These are phyloP conservation scores for Pulveroboletus ravenelii DNA, from an alignment of 768 basidiomycete species.

Conservation along the genomic window DNA sequence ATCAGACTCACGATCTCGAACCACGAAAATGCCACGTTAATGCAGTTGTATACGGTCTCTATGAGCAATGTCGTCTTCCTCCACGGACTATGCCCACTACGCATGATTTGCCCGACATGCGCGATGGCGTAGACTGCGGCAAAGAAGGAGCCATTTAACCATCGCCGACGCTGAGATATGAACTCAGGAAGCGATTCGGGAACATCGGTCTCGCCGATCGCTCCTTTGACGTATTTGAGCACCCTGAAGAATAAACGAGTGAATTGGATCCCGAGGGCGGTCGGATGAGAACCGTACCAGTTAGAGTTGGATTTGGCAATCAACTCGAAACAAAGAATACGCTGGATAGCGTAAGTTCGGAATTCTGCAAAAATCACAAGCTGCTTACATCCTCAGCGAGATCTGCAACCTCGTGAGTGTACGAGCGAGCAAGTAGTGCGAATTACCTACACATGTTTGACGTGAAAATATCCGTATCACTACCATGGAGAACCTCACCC, in stretches of 20 bases:
- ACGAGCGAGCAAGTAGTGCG: not conserved
- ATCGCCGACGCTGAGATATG: conserved; percentile 85
- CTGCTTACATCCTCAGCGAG: conserved; percentile 79
- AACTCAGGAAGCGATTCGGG: conserved; percentile 92
- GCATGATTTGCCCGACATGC: conserved; percentile 45
- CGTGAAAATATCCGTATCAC: conserved; percentile 88
- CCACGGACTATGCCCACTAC: conserved; percentile 56
- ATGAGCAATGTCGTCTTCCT: conserved; percentile 72
- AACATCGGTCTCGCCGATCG: conserved; percentile 90
- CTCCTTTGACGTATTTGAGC: conserved; percentile 94
- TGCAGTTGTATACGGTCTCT: conserved; percentile 82
- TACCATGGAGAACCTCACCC: conserved; percentile 81
- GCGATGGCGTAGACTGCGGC: conserved; percentile 91
- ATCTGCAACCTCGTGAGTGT: conserved; percentile 42
- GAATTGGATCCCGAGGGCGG: not conserved
- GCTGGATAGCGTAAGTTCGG: conserved; percentile 40
- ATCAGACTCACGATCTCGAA: conserved; percentile 70
- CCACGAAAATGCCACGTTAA: conserved; percentile 90
- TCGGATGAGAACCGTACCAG: conserved; percentile 47
- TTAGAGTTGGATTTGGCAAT: conserved; percentile 73
- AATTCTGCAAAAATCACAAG: not conserved
- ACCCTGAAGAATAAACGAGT: conserved; percentile 52
- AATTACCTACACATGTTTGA: conserved; percentile 85
- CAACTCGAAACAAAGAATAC: conserved; percentile 77
- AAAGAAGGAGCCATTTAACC: conserved; percentile 92